Base-by-base conservation (phyloP, 1,139 yeast genomes). In the Scheffersomyces titani region DNA sequence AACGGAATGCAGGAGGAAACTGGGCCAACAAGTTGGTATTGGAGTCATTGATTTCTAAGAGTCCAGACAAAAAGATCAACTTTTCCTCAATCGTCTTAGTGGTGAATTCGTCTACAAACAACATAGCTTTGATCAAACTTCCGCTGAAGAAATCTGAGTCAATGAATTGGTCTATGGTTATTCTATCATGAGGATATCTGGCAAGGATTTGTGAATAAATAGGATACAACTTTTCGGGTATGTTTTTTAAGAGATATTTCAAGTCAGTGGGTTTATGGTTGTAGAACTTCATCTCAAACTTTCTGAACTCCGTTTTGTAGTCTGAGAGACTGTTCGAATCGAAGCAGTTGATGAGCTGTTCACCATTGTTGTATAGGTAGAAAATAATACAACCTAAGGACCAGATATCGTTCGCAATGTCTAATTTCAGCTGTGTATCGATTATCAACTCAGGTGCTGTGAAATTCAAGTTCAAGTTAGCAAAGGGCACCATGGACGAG, bases 101-200 rank as follows among this genome's bases (percentile, higher is more conserved):
- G 7, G 93, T 85, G 61, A 91, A 88, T 59, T 91, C 96, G 68
- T 93, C 98, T 52, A 94, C 72, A 65, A 90, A 89, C 71, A 89
- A 85, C 78, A 94, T 82, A 3, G 97, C 89, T 67, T 90, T 89
- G 55, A 94, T 87, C 54, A 93, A 75, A 55, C 94, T 90, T 59
- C 93, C 96, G 71, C 91, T 90, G 70, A 90, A 90, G 61, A 75
- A 83, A 49, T 81, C 85, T 20, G 85, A 83, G 49, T 77, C 80
- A 11, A 80, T 70, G 75, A 89, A 69, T 69, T 81, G 79, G 71
- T 85, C 81, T 66, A 85, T 70, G 60, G 83, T 66, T 57, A 81
- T 57, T 73, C 82, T 63, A 72, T 80, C 79, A 55, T 73, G 70
- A 9, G 82, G 74, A 63, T 77, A 72, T 65, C 86, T 63, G 52